A percentile compares a stretch with the other conserved stretches of the same genome.
Evolutionary conservation across 2,329 filamentous ascomycete genomes (phyloP).

Genomic region (Colletotrichum spinosum): DNA sequence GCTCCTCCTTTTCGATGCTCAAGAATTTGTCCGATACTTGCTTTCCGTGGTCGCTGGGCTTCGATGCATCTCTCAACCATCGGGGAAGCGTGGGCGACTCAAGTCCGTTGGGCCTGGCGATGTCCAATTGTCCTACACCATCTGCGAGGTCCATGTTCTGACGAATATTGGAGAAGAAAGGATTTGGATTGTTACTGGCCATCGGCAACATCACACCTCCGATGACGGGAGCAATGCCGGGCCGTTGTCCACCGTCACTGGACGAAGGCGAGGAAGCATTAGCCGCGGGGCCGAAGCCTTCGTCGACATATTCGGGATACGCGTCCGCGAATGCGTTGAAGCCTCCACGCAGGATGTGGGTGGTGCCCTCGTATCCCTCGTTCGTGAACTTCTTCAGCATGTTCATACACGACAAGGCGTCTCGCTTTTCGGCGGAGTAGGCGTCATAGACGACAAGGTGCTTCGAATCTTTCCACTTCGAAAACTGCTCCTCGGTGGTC

Average conservation of each 20-base stretch:
- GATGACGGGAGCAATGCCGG: conserved; percentile 77
- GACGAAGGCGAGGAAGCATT: conserved; percentile 52
- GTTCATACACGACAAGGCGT: conserved; percentile 83
- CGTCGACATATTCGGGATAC: conserved; percentile 75
- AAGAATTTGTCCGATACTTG: conserved; percentile 86
- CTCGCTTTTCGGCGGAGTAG: conserved; percentile 80
- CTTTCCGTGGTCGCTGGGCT: conserved; percentile 79
- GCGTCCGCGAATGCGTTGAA: conserved; percentile 78
- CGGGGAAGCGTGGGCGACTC: conserved; percentile 69
- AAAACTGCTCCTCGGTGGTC: conserved; percentile 77
- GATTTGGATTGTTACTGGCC: conserved; percentile 77
- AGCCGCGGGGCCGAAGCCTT: conserved; percentile 50
- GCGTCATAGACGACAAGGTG: conserved; percentile 91
- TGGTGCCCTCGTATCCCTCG: conserved; percentile 82
- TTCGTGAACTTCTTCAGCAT: conserved; percentile 92
- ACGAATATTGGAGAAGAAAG: conserved; percentile 95
- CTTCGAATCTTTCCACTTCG: conserved; percentile 78
- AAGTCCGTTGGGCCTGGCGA: conserved; percentile 59
- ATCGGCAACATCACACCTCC: conserved; percentile 88
- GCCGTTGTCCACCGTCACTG: conserved; percentile 57
- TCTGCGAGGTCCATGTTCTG: conserved; percentile 96
- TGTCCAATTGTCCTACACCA: conserved; percentile 86
- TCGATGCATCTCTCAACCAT: conserved; percentile 81
- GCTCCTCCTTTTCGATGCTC: conserved; percentile 84
- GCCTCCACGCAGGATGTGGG: conserved; percentile 83